Conservation (phyloP, 2,329 filamentous ascomycete genomes). For the Beauveria pseudobassiana region DNA sequence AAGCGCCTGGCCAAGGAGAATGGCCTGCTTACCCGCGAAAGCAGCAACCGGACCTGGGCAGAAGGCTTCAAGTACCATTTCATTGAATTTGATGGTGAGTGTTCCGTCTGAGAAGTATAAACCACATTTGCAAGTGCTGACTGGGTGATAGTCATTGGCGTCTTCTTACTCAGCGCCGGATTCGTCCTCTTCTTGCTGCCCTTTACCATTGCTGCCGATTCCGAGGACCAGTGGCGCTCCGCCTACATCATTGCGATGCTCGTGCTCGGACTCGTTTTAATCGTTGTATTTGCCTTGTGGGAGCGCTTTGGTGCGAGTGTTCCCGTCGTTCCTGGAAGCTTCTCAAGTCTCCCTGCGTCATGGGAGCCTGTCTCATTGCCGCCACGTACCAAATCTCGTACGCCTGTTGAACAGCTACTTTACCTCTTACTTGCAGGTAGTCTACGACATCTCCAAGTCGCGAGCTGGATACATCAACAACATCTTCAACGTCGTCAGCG, state of each 20-base stretch:
- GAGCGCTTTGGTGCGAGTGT: conserved; percentile 40
- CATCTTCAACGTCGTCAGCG: conserved; percentile 29
- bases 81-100: conserved; percentile 16
- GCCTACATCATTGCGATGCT: conserved; percentile 38
- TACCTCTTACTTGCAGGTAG: conserved; percentile 33
- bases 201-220: conserved; percentile 41
- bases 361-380: conserved; percentile 20
- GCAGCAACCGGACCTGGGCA: conserved; percentile 28
- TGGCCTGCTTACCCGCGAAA: conserved; percentile 10
- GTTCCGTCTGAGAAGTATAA: background rate
- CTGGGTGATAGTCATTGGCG: conserved; percentile 28
- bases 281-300: conserved; percentile 38
- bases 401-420: conserved; percentile 32
- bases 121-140: background rate
- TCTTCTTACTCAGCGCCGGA: conserved; percentile 40
- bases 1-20: conserved; percentile 18
- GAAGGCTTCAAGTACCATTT: conserved; percentile 32
- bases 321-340: conserved; percentile 38
- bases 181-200: conserved; percentile 49
- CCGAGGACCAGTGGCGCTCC: conserved; percentile 33
- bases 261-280: conserved; percentile 43
- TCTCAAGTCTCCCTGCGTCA: conserved; percentile 21
- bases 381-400: conserved; percentile 22
- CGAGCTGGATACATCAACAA: conserved; percentile 25
- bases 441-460: conserved; percentile 23